A percentile compares a stretch with the other conserved stretches of the same genome.
These are phyloP conservation scores for Fusarium nurragi DNA, from an alignment of 2,329 filamentous ascomycete genomes.

Conservation along the genomic window DNA sequence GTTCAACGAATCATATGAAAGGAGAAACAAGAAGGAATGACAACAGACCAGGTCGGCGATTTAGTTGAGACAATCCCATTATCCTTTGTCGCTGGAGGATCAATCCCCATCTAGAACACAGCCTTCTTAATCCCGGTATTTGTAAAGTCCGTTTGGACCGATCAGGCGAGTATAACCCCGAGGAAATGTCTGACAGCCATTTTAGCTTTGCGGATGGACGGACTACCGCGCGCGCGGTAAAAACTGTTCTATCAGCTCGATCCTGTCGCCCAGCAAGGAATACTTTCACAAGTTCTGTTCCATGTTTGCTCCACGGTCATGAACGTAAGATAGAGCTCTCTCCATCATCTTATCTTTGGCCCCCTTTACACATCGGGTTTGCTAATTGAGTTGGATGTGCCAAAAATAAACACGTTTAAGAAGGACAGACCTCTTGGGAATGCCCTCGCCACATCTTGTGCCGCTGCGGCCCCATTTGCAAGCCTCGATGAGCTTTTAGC, in stretches of 20 bases:
- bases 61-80: conserved; percentile 28
- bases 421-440: neutral
- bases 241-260: too few relatives aligned
- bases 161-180: too few relatives aligned
- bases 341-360: neutral
- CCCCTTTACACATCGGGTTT: conserved; percentile 1
- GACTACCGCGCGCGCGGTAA: too few relatives aligned
- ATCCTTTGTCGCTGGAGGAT: conserved; percentile 23
- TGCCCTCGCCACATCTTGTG: conserved; percentile 33
- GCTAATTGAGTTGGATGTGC: conserved; percentile 1
- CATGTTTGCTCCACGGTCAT: neutral
- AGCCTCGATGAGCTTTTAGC: conserved; percentile 25
- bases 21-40: conserved; percentile 7
- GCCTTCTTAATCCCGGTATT: conserved; percentile 9
- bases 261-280: too few relatives aligned
- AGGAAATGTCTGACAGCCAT: too few relatives aligned
- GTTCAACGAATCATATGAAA: conserved; percentile 12
- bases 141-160: neutral
- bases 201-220: too few relatives aligned
- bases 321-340: neutral
- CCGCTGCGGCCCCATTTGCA: conserved; percentile 17
- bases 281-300: too few relatives aligned
- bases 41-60: conserved; percentile 1
- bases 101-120: conserved; percentile 1
- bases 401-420: conserved; percentile 30